These are phyloP conservation scores for Beauveria sp. DNA, from an alignment of 2,329 filamentous ascomycete species.

Conservation along the genomic window DNA sequence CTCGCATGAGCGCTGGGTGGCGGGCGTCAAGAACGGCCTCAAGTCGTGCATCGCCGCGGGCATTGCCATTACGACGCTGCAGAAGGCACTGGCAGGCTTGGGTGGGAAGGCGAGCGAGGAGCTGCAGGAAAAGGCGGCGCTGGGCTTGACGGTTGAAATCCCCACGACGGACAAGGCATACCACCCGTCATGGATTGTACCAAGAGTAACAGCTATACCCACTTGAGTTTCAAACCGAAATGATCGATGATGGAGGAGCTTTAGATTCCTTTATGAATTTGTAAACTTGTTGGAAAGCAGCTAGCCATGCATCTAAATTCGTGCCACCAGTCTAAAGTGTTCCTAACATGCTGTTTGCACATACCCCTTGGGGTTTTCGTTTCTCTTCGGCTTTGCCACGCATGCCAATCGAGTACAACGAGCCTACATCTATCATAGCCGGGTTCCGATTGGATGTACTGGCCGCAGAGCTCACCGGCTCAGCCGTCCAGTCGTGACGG, in stretches of 20 bases:
- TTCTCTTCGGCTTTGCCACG: neutral
- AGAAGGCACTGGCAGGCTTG: conserved; percentile 39
- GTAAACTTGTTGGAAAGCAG: neutral
- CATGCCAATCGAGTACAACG: neutral
- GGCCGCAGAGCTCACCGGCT: neutral
- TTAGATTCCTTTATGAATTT: neutral
- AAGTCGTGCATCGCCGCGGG: conserved; percentile 65
- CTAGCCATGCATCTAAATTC: neutral
- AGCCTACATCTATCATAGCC: neutral
- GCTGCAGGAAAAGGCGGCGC: conserved; percentile 12
- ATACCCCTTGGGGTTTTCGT: neutral
- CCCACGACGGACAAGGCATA: conserved; percentile 46
- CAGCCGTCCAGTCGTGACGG: neutral
- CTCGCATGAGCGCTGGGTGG: conserved; percentile 55
- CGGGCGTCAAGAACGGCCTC: conserved; percentile 51
- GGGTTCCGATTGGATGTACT: neutral
- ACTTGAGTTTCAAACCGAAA: neutral
- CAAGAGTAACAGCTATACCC: conserved; percentile 32
- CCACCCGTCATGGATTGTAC: conserved; percentile 60
- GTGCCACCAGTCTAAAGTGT: neutral
- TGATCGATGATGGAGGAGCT: neutral
- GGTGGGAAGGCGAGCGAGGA: neutral
- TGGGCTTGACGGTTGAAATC: conserved; percentile 42
- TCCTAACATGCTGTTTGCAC: neutral
- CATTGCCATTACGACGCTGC: conserved; percentile 53